phyloP scores from a whole-genome alignment of 2,329 filamentous ascomycete genomes.

The Pseudofabraea citricarpa region DNA sequence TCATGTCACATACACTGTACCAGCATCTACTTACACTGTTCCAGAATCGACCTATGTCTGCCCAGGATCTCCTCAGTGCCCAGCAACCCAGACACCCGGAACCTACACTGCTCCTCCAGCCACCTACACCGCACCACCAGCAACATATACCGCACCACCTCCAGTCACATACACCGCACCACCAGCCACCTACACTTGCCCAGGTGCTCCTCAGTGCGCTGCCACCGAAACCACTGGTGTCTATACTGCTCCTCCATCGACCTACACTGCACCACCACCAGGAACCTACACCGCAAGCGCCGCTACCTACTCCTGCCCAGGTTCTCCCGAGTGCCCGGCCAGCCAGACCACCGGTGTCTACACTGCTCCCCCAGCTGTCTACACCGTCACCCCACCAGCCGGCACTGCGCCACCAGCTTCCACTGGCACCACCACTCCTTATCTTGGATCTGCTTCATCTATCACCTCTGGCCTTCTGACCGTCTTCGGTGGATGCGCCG shows the following conservation, averaged over 20 bases:
- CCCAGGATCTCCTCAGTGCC: neutral
- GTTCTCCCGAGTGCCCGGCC: neutral
- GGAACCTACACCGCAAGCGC: too few species aligned
- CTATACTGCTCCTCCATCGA: too few species aligned
- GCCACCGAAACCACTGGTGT: too few species aligned
- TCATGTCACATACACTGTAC: neutral
- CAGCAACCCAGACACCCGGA: neutral
- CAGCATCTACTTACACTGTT: neutral
- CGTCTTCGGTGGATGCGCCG: neutral
- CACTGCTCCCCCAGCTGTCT: neutral
- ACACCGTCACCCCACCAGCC: neutral
- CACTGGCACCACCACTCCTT: neutral
- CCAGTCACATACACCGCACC: too few species aligned
- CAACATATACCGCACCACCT: too few species aligned
- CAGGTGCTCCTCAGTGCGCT: too few species aligned
- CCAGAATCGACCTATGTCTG: neutral
- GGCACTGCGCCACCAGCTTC: neutral
- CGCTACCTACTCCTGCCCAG: too few species aligned
- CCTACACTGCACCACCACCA: too few species aligned
- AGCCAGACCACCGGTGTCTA: neutral
- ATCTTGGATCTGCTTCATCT: neutral
- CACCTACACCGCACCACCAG: too few species aligned
- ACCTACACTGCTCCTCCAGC: neutral
- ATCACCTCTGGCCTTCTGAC: neutral
- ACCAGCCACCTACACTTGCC: too few species aligned